A percentile compares a stretch with the other conserved stretches of the same genome.
These are phyloP conservation scores for Dactylellina parvicollis DNA, from an alignment of 2,329 filamentous ascomycete genomes.

Conservation along the genomic window DNA sequence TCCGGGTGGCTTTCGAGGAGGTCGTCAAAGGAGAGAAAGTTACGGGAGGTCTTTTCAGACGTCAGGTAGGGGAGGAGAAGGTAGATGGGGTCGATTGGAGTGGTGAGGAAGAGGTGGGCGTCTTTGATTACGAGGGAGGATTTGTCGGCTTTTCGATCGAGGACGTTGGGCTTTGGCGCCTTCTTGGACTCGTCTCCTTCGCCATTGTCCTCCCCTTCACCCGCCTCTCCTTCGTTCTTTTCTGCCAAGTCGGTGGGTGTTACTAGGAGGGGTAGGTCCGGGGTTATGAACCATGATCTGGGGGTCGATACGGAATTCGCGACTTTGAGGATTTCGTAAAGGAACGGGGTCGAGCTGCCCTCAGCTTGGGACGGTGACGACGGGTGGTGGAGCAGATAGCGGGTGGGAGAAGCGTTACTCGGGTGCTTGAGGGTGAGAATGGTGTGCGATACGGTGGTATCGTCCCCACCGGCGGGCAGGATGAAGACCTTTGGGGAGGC, in stretches of 20 bases:
- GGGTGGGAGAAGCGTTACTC: constrained; percentile 66
- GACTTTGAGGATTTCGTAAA: constrained; percentile 73
- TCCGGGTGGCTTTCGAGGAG: constrained; percentile 64
- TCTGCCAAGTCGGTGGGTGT: constrained; percentile 1
- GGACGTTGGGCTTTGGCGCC: constrained; percentile 17
- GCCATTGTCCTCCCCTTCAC: neutral
- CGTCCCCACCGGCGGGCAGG: constrained; percentile 66
- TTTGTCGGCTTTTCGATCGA: constrained; percentile 59
- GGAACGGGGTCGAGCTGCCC: constrained; percentile 55
- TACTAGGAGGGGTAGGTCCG: constrained; percentile 24
- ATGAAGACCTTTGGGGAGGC: constrained; percentile 66
- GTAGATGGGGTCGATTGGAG: constrained; percentile 84
- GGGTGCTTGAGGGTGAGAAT: constrained; percentile 72
- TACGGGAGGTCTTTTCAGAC: constrained; percentile 60
- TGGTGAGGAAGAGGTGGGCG: constrained; percentile 83
- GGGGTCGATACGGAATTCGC: constrained; percentile 67
- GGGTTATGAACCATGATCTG: constrained; percentile 70
- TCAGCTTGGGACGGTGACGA: neutral
- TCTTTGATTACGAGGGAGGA: constrained; percentile 69
- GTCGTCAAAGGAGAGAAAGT: constrained; percentile 65
- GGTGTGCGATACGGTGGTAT: constrained; percentile 64
- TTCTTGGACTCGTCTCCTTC: constrained; percentile 27
- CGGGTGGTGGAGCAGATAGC: constrained; percentile 69
- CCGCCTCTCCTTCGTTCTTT: neutral
- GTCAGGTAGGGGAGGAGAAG: constrained; percentile 78